These are phyloP conservation scores for Massariosphaeria phaeospora DNA, from an alignment of 495 filamentous ascomycete genomes.

Conservation along the genomic window DNA sequence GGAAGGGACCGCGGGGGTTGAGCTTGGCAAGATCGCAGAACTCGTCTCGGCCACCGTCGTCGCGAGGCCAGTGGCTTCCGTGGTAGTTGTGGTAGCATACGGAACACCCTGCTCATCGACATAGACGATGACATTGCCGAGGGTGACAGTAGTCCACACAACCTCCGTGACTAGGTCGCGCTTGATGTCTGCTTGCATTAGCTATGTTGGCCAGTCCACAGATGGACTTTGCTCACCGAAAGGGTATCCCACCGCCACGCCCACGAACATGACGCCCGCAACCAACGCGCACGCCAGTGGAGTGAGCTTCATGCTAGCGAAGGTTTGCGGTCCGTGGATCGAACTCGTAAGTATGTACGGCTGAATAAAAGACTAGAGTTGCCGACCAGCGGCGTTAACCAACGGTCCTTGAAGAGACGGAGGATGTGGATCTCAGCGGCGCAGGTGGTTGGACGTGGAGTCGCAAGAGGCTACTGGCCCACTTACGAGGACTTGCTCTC, in stretches of 20 bases:
- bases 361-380: conserved; percentile 17
- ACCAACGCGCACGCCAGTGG: conserved; percentile 31
- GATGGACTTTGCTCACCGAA: conserved; percentile 39
- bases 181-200: conserved; percentile 31
- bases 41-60: neutral
- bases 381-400: conserved; percentile 26
- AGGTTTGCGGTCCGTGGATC: neutral
- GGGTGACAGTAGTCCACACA: conserved; percentile 35
- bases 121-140: conserved; percentile 54
- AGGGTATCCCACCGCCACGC: conserved; percentile 43
- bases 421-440: neutral
- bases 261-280: conserved; percentile 26
- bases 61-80: neutral
- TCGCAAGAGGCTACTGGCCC: neutral
- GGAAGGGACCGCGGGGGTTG: neutral
- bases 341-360: conserved; percentile 21
- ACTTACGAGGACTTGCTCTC: conserved; percentile 14
- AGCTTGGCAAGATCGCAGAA: neutral
- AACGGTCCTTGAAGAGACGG: too few relatives aligned
- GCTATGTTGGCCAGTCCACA: neutral
- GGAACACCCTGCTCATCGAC: conserved; percentile 60
- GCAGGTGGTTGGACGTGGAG: neutral
- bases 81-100: conserved; percentile 32
- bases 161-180: conserved; percentile 41
- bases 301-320: conserved; percentile 42